These are phyloP conservation scores for Chrysosphaeria jannelii DNA, from an alignment of 2,329 filamentous ascomycete genomes.

Conservation along the genomic window DNA sequence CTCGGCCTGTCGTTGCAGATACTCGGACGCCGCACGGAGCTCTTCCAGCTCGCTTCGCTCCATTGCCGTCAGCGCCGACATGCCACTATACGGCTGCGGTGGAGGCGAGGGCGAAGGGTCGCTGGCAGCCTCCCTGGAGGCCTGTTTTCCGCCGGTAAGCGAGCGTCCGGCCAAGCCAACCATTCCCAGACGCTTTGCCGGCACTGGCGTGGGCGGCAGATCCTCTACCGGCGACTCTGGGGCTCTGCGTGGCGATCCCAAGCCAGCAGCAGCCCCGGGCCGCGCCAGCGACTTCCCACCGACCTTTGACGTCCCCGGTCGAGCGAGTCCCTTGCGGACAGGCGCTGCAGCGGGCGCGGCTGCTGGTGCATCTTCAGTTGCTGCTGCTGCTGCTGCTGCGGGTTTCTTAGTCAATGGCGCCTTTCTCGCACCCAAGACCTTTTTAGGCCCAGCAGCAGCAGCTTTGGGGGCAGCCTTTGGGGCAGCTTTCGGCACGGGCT, in stretches of 20 bases:
- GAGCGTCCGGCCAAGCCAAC: constrained; percentile 69
- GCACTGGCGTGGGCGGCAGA: constrained; percentile 17
- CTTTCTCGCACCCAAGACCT: constrained; percentile 17
- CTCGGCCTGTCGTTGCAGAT: constrained; percentile 42
- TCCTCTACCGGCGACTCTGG: constrained; percentile 21
- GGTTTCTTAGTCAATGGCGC: constrained; percentile 12
- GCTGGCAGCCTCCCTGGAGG: constrained; percentile 32
- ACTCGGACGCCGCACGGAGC: constrained; percentile 55
- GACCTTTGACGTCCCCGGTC: constrained; percentile 20
- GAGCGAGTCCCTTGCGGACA: constrained; percentile 22
- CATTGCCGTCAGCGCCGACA: constrained; percentile 39
- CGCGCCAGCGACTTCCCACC: constrained; percentile 31
- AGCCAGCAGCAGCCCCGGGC: constrained; percentile 14
- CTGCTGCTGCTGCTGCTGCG: constrained; percentile 9
- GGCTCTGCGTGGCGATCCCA: too few species aligned
- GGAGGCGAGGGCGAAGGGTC: constrained; percentile 27
- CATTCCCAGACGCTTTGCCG: constrained; percentile 27
- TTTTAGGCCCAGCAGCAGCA: constrained; percentile 16
- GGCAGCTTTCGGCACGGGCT: constrained; percentile 15
- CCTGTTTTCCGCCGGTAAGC: too few species aligned
- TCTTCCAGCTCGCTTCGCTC: constrained; percentile 85
- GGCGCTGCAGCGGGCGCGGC: constrained; percentile 16
- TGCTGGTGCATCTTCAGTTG: constrained; percentile 14
- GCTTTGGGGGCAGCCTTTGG: constrained; percentile 25
- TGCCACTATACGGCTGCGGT: too few species aligned